These are phyloP conservation scores for Quercus ilex DNA, from an alignment of 306 rosid species.

Conservation along the genomic window DNA sequence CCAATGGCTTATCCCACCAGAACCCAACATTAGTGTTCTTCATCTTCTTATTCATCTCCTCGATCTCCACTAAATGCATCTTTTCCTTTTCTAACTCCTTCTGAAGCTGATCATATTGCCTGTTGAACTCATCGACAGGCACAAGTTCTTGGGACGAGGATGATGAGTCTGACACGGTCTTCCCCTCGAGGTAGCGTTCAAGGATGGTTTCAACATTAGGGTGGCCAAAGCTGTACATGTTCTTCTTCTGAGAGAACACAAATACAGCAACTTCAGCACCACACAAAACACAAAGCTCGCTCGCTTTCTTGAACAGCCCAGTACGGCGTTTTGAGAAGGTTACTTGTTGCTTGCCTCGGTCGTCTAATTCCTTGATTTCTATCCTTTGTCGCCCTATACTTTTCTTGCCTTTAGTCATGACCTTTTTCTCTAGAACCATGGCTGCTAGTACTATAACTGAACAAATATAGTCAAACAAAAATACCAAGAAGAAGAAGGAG, in stretches of 20 bases:
- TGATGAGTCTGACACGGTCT: neutral
- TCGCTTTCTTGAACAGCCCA: slow-evolving; percentile 53
- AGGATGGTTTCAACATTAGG: slow-evolving; percentile 27
- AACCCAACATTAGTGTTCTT: neutral
- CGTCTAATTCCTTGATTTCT: slow-evolving; percentile 43
- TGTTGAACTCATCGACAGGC: slow-evolving; percentile 10
- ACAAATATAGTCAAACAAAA: no score
- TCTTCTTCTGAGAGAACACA: slow-evolving; percentile 47
- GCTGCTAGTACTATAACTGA: neutral
- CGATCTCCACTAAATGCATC: slow-evolving; percentile 6
- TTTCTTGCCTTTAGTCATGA: slow-evolving; percentile 1
- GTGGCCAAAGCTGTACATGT: slow-evolving; percentile 41
- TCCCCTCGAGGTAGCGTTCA: slow-evolving; percentile 16
- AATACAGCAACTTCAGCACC: slow-evolving; percentile 31
- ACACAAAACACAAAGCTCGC: slow-evolving; percentile 52
- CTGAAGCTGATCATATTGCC: slow-evolving; percentile 19
- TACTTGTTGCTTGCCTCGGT: slow-evolving; percentile 41
- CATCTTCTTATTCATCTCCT: neutral
- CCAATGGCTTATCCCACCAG: slow-evolving; percentile 43
- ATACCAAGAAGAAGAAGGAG: neutral
- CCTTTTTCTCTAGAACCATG: slow-evolving; percentile 13
- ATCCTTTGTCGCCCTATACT: slow-evolving; percentile 46
- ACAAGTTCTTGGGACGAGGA: neutral
- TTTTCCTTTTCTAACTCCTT: slow-evolving; percentile 35
- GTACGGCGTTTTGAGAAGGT: slow-evolving; percentile 53